Evolutionary conservation across 768 basidiomycete species (phyloP).

Genomic region (Xerocomellus intermedius): DNA sequence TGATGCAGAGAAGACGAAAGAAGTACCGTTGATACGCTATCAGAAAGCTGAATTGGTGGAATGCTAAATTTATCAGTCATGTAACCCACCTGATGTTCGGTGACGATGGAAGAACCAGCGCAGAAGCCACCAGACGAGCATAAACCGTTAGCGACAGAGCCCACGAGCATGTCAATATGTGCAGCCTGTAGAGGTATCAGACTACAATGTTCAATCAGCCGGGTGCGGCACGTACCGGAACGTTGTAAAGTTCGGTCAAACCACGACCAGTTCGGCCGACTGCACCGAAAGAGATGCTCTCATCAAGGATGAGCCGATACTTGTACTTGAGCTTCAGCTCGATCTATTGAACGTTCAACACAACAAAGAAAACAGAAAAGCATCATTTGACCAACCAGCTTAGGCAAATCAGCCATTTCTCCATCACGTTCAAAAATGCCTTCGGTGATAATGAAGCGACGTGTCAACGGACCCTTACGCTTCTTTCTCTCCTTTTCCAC

Average conservation of each 20-base stretch:
- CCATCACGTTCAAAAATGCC: constrained; percentile 97
- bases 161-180: constrained; percentile 94
- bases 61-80: background rate
- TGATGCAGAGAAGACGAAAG: constrained; percentile 95
- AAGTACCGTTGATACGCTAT: constrained; percentile 92
- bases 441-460: constrained; percentile 94
- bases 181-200: constrained; percentile 50
- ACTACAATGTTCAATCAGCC: background rate
- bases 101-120: constrained; percentile 77
- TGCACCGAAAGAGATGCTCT: constrained; percentile 89
- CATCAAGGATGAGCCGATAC: constrained; percentile 92
- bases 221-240: constrained; percentile 60
- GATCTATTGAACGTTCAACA: constrained; percentile 50
- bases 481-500: constrained; percentile 90
- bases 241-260: constrained; percentile 90
- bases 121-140: constrained; percentile 92
- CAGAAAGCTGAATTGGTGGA: background rate
- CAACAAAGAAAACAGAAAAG: background rate
- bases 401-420: constrained; percentile 87
- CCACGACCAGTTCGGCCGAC: constrained; percentile 94
- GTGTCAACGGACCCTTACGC: constrained; percentile 75
- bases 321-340: constrained; percentile 96
- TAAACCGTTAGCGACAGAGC: constrained; percentile 82
- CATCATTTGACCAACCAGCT: constrained; percentile 58
- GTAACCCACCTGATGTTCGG: constrained; percentile 76